Conservation (phyloP, 257 asterid genomes). For the Verbascum thapsus region DNA sequence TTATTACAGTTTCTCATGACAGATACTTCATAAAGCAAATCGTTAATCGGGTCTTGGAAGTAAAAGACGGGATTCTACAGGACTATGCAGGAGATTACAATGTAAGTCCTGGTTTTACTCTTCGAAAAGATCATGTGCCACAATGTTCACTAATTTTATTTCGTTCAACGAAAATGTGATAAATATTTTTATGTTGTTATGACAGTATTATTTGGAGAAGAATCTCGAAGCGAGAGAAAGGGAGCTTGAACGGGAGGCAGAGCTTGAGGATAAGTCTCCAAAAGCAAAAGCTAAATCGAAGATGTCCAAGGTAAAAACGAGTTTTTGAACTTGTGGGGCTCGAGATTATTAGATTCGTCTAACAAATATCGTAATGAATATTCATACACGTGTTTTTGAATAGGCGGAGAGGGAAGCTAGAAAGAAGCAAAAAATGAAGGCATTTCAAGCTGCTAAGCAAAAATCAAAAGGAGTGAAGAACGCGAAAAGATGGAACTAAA, state of each 20-base stretch:
- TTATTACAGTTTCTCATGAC: constrained; percentile 94
- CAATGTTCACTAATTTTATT: background rate
- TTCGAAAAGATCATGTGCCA: background rate
- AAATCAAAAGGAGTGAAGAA: constrained; percentile 74
- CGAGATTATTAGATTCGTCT: background rate
- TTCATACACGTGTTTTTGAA: background rate
- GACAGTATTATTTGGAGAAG: constrained; percentile 98
- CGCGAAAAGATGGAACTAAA: constrained; percentile 86
- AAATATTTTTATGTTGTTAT: background rate
- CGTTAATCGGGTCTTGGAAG: constrained; percentile 94
- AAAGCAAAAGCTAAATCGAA: constrained; percentile 96
- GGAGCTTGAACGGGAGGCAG: constrained; percentile 99
- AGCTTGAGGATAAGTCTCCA: constrained; percentile 87
- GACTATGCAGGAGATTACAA: constrained; percentile 96
- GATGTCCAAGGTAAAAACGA: constrained; percentile 86
- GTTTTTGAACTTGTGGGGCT: background rate
- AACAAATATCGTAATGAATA: background rate
- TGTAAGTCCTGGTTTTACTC: constrained; percentile 46
- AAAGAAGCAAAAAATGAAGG: constrained; percentile 93
- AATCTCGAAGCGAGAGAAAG: constrained; percentile 89
- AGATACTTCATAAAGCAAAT: constrained; percentile 96
- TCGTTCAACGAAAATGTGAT: background rate
- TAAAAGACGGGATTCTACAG: constrained; percentile 74
- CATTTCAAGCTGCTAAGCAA: constrained; percentile 96
- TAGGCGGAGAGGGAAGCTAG: constrained; percentile 93